Base-by-base conservation (phyloP, 371 early-diverging fungal species). In the Apophysomyces trapeziformis region DNA sequence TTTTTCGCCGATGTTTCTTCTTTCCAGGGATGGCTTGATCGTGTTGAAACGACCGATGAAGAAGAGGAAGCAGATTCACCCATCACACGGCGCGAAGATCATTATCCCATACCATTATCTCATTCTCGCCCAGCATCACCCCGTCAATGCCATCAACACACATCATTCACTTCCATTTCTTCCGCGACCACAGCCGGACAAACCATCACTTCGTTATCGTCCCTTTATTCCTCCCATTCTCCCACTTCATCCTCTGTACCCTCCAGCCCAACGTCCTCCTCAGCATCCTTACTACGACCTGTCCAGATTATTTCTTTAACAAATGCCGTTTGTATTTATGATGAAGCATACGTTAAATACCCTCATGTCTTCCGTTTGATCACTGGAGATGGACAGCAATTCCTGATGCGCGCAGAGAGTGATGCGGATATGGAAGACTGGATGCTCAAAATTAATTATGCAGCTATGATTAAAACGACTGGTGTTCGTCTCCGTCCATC, bases 391-490 rank as follows among this genome's bases (percentile, higher is more conserved):
- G 91, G 89, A 21, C 86, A 89, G 66, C 89, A 92, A 63, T 90
- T 89, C 61, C 70, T 93, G 45, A 78, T 93, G 60, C 80, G 89
- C 63, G 87, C 90, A 4, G 76, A 86, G 11, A 74, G 74, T 57
- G 87, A 90, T 70, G 80, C 77, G 38, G 90, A 90, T 8, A 87
- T 92, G 81, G 88, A 89, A 35, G 91, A 93, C 63, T 93, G 94
- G 94, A 91, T 93, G 85, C 71, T 82, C 35, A 88, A 89, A 57
- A 88, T 93, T 60, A 93, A 93, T 74, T 92, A 91, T 69, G 91
- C 92, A 0, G 89, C 92, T 5, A 84, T 91, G 0, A 83, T 90
- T 69, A 93, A 92, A 66, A 85, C 90, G 5, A 83, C 82, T 12
- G 89, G 85, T 5, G 77, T 89, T 0, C 81, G 85, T 26, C 71